Base-by-base conservation (phyloP, 441 rosid species). In the Adansonia rubrostipa region DNA sequence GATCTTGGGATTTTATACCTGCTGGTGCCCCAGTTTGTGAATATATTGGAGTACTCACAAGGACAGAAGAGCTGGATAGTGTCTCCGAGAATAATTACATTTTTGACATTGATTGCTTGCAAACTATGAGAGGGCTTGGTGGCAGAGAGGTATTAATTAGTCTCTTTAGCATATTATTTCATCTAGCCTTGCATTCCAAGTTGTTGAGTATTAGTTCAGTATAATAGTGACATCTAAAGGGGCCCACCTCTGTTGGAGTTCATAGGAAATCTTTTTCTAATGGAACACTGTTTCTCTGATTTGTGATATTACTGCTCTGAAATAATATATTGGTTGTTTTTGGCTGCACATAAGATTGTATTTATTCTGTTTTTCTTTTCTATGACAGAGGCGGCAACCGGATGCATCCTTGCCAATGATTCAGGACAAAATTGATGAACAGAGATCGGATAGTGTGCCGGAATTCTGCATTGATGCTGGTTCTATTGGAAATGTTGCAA, bases 401-500 rank as follows among this genome's bases (percentile, higher is more conserved):
- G 88, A 87, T 70, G 90, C 82, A 11, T 85, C 88, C 13, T 53
- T 87, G 17, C 86, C 89, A 58, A 58, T 64, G 40, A 60, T 78
- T 77, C 20, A 54, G 45, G 82, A 81, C 61, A 66, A 77, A 76
- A 63, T 69, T 75, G 86, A 76, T 45, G 93, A 86, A 57, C 90
- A 78, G 70, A 88, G 75, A 79, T 64, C 73, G 53, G 96, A 93
- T 68, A 88, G 47, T 82, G 77, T 54, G 17, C 97, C 99, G 1
- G 99, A 96, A 80, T 96, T 84, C 79, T 93, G 97, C 86, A 93
- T 96, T 70, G 98, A 96, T 81, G 98, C 97, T 28, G 93, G 94
- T 68, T 79, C 92, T 4, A 71, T 8, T 74, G 99, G 99, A 84
- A 96, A 92, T 79, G 44, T 92, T 79, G 96, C 99, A 5, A 89